phyloP scores from a whole-genome alignment of 2,329 filamentous ascomycete species.

The Penicillium expansum region DNA sequence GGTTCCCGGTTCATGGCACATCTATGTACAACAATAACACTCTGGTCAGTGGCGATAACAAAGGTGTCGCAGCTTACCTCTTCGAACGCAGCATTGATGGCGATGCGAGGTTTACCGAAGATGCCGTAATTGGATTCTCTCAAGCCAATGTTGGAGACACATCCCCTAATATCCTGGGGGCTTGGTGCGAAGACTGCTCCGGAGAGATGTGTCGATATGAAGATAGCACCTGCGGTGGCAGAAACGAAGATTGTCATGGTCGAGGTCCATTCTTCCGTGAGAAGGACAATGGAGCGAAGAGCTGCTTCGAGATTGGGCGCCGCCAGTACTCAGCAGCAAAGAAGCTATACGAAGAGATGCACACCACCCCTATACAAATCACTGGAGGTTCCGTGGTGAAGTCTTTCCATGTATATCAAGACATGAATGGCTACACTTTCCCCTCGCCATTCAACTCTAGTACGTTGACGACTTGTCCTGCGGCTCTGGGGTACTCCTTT shows the following conservation, averaged over 20 bases:
- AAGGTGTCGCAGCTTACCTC: conserved; percentile 83
- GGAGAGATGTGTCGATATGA: conserved; percentile 55
- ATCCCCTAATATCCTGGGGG: conserved; percentile 80
- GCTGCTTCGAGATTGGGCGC: conserved; percentile 50
- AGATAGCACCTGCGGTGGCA: conserved; percentile 72
- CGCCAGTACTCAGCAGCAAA: conserved; percentile 47
- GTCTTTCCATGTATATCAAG: conserved; percentile 79
- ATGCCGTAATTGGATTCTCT: conserved; percentile 87
- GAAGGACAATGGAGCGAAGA: conserved; percentile 48
- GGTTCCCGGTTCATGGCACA: conserved; percentile 90
- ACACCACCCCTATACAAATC: conserved; percentile 39
- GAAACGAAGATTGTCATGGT: conserved; percentile 45
- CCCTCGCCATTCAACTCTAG: conserved; percentile 63
- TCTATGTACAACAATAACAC: conserved; percentile 91
- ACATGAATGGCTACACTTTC: conserved; percentile 76
- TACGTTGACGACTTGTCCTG: conserved; percentile 71
- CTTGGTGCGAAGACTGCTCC: conserved; percentile 84
- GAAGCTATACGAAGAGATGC: conserved; percentile 57
- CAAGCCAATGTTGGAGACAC: conserved; percentile 91
- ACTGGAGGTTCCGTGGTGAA: conserved; percentile 65
- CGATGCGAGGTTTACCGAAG: conserved; percentile 57
- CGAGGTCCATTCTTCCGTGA: conserved; percentile 47
- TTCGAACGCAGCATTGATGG: conserved; percentile 68
- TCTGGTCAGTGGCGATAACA: conserved; percentile 89
- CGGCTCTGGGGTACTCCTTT: conserved; percentile 87